phyloP scores from a whole-genome alignment of 208 protist species.

The Trypanosoma lewisi region DNA sequence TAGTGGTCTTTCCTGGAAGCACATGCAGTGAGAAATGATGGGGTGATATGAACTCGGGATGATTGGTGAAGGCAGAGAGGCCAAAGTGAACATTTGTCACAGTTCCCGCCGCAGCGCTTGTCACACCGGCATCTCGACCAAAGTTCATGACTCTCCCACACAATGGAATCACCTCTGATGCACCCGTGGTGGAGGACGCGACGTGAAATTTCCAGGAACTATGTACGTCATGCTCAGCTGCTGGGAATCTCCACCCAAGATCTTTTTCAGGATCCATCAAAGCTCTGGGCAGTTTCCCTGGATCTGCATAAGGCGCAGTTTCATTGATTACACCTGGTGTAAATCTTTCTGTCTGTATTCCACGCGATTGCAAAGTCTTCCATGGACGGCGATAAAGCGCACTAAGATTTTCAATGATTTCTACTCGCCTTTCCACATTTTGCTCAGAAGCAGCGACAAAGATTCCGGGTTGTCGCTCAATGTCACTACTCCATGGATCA shows the following conservation, averaged over 20 bases:
- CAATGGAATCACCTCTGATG: conserved; percentile 31
- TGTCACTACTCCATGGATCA: conserved; percentile 56
- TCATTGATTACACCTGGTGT: conserved; percentile 68
- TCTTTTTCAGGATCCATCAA: conserved; percentile 38
- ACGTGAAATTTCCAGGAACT: conserved; percentile 17
- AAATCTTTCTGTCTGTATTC: conserved; percentile 69
- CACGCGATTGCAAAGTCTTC: conserved; percentile 47
- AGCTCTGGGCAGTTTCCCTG: conserved; percentile 32
- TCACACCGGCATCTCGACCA: conserved; percentile 42
- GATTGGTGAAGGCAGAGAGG: conserved; percentile 34
- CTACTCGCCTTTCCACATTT: conserved; percentile 64
- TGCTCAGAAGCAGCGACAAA: conserved; percentile 63
- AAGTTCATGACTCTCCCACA: conserved; percentile 33
- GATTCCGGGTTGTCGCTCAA: conserved; percentile 30
- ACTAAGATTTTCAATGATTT: conserved; percentile 54
- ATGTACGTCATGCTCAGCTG: conserved; percentile 15
- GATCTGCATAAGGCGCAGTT: conserved; percentile 63
- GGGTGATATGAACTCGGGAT: conserved; percentile 41
- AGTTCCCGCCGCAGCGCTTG: conserved; percentile 20
- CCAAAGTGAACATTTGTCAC: conserved; percentile 43
- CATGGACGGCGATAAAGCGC: conserved; percentile 66
- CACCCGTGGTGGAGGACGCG: not conserved
- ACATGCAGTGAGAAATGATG: conserved; percentile 63
- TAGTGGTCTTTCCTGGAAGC: conserved; percentile 16
- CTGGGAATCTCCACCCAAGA: conserved; percentile 36